These are phyloP conservation scores for Lachancea meyersii DNA, from an alignment of 805 yeast species.

Conservation along the genomic window DNA sequence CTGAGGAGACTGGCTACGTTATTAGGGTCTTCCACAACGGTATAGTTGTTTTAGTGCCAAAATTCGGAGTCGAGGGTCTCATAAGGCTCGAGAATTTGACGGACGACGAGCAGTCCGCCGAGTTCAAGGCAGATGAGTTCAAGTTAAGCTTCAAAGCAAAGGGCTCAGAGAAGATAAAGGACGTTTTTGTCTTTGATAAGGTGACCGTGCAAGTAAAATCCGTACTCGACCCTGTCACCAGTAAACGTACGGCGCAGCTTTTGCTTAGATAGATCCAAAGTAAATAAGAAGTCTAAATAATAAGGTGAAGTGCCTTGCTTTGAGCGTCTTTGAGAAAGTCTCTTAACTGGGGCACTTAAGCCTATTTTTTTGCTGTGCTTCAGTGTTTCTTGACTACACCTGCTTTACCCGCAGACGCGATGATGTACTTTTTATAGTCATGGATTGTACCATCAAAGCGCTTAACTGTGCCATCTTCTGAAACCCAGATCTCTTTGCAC, in stretches of 20 bases:
- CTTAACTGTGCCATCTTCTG: slow-evolving; percentile 76
- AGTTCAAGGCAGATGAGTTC: slow-evolving; percentile 72
- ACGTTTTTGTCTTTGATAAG: slow-evolving; percentile 72
- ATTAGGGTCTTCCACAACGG: slow-evolving; percentile 93
- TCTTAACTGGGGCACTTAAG: not conserved
- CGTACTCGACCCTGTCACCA: slow-evolving; percentile 76
- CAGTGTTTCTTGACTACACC: slow-evolving; percentile 91
- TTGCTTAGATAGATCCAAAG: slow-evolving; percentile 39
- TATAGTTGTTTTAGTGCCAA: slow-evolving; percentile 88
- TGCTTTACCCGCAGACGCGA: slow-evolving; percentile 65
- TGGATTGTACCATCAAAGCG: slow-evolving; percentile 76
- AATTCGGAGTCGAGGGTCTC: slow-evolving; percentile 91
- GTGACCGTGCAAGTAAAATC: slow-evolving; percentile 79
- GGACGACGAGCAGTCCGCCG: slow-evolving; percentile 55
- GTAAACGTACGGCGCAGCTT: slow-evolving; percentile 87
- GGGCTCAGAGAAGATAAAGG: slow-evolving; percentile 41
- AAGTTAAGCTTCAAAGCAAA: slow-evolving; percentile 50
- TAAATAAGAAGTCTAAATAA: not conserved
- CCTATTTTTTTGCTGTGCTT: not conserved
- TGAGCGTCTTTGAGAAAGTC: not conserved
- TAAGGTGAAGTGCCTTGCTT: not conserved
- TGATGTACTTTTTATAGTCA: slow-evolving; percentile 84
- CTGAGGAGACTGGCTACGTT: slow-evolving; percentile 80
- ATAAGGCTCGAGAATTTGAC: slow-evolving; percentile 72
- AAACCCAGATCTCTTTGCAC: slow-evolving; percentile 92